These are phyloP conservation scores for Ceriops decandra DNA, from an alignment of 345 rosid species.

Conservation along the genomic window DNA sequence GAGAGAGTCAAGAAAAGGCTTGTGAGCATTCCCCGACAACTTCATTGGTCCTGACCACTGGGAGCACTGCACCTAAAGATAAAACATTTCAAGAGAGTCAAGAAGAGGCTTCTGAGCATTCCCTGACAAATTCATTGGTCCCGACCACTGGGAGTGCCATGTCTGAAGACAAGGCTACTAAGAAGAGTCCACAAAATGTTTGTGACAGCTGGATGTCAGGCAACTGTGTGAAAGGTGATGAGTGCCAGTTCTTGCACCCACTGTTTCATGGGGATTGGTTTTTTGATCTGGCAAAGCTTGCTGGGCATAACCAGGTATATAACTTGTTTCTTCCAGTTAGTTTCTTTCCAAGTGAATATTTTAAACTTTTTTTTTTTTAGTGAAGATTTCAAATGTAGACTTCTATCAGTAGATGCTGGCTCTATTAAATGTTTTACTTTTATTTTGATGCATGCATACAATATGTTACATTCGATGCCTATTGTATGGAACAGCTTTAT, in stretches of 20 bases:
- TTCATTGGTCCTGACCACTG: no score
- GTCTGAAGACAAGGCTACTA: no score
- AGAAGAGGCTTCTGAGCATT: no score
- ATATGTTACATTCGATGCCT: no score
- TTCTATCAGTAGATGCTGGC: not conserved
- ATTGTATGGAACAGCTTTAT: not conserved
- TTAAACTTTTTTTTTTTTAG: not conserved
- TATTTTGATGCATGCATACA: no score
- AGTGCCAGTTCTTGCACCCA: conserved; percentile 29
- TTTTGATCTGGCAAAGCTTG: conserved; percentile 33
- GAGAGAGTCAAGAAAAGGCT: conserved; percentile 3
- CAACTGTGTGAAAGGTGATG: conserved; percentile 28
- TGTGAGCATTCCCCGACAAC: conserved; percentile 10
- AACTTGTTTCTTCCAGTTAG: not conserved
- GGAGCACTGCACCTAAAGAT: no score
- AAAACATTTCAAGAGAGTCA: no score
- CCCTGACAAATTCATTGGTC: no score
- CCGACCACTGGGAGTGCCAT: no score
- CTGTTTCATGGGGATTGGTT: conserved; percentile 32
- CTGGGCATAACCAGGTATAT: conserved; percentile 33
- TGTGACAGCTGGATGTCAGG: conserved; percentile 22
- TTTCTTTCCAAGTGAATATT: not conserved
- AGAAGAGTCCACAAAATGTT: no score
- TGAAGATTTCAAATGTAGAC: no score
- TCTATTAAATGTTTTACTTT: not conserved